Conservation (phyloP, 345 rosid genomes). For the Melaleuca alternifolia region DNA sequence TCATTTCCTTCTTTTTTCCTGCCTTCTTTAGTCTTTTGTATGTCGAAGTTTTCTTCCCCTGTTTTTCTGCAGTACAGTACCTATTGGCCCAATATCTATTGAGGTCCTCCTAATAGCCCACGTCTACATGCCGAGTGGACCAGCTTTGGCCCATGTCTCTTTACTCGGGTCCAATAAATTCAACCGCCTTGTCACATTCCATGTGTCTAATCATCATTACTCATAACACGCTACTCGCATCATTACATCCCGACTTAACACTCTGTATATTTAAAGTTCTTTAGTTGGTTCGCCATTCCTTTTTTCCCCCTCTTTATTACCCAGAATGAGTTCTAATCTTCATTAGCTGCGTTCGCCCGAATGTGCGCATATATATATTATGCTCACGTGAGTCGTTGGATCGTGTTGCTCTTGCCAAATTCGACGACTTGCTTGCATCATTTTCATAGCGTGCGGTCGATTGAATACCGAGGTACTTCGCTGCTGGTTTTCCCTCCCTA, state of each 20-base stretch:
- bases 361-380: background rate
- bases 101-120: background rate
- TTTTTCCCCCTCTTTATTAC: no score
- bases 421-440: background rate
- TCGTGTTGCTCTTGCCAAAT: background rate
- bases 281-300: background rate
- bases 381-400: background rate
- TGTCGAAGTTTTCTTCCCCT: background rate
- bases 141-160: background rate
- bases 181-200: background rate
- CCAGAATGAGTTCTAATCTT: background rate
- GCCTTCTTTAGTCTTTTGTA: background rate
- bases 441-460: background rate
- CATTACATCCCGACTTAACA: background rate
- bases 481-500: background rate
- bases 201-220: background rate
- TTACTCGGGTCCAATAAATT: background rate
- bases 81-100: background rate
- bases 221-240: background rate
- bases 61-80: background rate
- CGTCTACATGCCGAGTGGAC: background rate
- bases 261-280: background rate
- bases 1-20: background rate
- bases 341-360: background rate
- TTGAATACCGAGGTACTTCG: background rate